Conservation (phyloP, 139 green algal species). For the Pleodorina starrii region DNA sequence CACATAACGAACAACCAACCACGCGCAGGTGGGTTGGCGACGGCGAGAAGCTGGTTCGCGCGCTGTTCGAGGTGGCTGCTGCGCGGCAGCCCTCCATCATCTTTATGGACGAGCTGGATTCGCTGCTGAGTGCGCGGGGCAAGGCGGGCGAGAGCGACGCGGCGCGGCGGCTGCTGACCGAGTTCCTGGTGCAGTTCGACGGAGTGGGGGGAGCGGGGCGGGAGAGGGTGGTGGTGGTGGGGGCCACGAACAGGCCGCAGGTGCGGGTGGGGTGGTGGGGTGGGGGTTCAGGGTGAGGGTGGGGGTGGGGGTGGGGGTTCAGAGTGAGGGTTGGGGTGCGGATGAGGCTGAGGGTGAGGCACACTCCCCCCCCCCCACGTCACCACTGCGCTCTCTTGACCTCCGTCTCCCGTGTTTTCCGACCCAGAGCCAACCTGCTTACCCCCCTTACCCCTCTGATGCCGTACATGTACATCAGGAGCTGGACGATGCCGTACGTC, state of each 20-base stretch:
- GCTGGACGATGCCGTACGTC: slow-evolving; percentile 78
- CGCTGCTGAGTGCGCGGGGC: slow-evolving; percentile 65
- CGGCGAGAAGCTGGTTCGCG: slow-evolving; percentile 93
- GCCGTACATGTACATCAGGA: slow-evolving; percentile 50
- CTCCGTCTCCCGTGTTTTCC: no score
- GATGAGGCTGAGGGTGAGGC: no score
- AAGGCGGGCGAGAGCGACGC: slow-evolving; percentile 91
- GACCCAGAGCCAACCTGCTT: no score
- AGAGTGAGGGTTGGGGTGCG: not conserved
- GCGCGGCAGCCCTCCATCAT: slow-evolving; percentile 81
- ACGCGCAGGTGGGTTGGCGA: slow-evolving; percentile 89
- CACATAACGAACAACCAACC: no score
- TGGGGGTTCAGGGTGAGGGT: not conserved
- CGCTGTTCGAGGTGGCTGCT: slow-evolving; percentile 74
- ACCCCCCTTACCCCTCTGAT: no score
- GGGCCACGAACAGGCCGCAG: slow-evolving; percentile 71
- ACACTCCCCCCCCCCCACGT: no score
- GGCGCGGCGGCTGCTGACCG: slow-evolving; percentile 95
- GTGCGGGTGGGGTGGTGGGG: not conserved
- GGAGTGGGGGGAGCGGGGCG: slow-evolving; percentile 53
- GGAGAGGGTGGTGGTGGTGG: slow-evolving; percentile 66
- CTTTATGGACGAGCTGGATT: slow-evolving; percentile 94
- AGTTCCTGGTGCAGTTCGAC: slow-evolving; percentile 92
- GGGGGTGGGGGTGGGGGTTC: not conserved
- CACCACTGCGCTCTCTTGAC: no score